phyloP scores from a whole-genome alignment of 371 early-diverging fungal genomes.

The Mortierella sp. region DNA sequence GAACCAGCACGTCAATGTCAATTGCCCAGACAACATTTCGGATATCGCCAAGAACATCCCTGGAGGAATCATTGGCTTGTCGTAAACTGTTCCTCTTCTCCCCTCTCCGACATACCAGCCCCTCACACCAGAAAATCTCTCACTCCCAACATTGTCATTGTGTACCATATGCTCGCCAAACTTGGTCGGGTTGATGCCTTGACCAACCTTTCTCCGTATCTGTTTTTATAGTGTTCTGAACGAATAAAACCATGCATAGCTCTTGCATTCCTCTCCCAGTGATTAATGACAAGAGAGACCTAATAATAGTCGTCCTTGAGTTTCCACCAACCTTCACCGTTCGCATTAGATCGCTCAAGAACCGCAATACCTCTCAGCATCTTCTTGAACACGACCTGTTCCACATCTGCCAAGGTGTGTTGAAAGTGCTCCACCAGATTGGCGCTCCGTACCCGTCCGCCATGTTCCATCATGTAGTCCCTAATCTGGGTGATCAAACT shows the following conservation, averaged over 20 bases:
- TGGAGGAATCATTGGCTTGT: conserved; percentile 1
- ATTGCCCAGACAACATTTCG: conserved; percentile 16
- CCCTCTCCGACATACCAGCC: too few relatives aligned
- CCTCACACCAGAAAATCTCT: too few relatives aligned
- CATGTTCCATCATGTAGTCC: conserved; percentile 60
- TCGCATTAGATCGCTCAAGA: conserved; percentile 54
- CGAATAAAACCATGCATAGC: too few relatives aligned
- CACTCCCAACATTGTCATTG: too few relatives aligned
- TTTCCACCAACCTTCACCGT: conserved; percentile 61
- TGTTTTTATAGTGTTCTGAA: not conserved
- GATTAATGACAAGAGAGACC: too few relatives aligned
- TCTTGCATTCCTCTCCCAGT: too few relatives aligned
- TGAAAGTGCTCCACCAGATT: conserved; percentile 64
- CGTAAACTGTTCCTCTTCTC: too few relatives aligned
- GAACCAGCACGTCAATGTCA: conserved; percentile 33
- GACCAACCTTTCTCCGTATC: not conserved
- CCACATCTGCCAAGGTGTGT: conserved; percentile 58
- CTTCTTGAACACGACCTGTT: conserved; percentile 68
- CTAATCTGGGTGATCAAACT: conserved; percentile 63
- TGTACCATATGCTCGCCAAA: conserved; percentile 33
- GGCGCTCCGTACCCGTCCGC: conserved; percentile 60
- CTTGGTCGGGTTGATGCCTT: not conserved
- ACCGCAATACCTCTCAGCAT: conserved; percentile 74
- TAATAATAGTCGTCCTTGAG: conserved; percentile 63
- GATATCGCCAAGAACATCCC: not conserved